Evolutionary conservation across 2,329 filamentous ascomycete species (phyloP), one percentile per base, ranked within the genome.

Genomic region (Hymenoscyphus fraxineus): DNA sequence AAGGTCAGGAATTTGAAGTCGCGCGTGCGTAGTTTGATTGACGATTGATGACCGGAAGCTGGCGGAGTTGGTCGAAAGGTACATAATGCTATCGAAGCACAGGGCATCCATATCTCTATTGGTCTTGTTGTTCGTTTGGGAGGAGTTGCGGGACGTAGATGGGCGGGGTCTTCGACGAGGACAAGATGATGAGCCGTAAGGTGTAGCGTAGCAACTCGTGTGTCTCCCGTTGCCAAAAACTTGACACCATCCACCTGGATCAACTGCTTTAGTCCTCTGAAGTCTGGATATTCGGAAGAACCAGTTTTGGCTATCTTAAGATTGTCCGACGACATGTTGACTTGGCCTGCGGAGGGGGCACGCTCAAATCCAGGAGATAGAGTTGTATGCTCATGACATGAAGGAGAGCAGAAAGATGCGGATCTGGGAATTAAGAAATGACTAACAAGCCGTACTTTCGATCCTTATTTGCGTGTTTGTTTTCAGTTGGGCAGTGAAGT

Each of bases 1-100:
- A 99, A 93, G 67, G 91, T 93, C 66, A 97, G 88, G 77, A 93
- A 97, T 59, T 87, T 94, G 76, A 99, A 98, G 80, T 99, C 95
- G 64, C 94, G 90, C 75, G 93, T 93, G 61, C 93, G 88, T 67
- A 99, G 80, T 61, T 94, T 89, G 74, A 99, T 92, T 2, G 91
- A 91, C 6, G 93, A 92, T 39, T 87, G 84, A 66, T 92, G 85
- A 60, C 87, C 85, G 64, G 90, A 89, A 13, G 83, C 81, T 6
- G 86, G 82, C 19, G 90, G 88, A 58, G 88, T 87, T 35, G 92
- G 90, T 65, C 92, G 87, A 69, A 94, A 87, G 31, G 85, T 86
- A 78, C 93, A 97, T 73, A 88, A 86, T 51, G 86, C 86, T 73
- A 99, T 92, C 78, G 98, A 93, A 31, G 94, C 93, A 77, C 93